Evolutionary conservation across 208 protist genomes (phyloP).

Genomic region (Giardia muris): DNA sequence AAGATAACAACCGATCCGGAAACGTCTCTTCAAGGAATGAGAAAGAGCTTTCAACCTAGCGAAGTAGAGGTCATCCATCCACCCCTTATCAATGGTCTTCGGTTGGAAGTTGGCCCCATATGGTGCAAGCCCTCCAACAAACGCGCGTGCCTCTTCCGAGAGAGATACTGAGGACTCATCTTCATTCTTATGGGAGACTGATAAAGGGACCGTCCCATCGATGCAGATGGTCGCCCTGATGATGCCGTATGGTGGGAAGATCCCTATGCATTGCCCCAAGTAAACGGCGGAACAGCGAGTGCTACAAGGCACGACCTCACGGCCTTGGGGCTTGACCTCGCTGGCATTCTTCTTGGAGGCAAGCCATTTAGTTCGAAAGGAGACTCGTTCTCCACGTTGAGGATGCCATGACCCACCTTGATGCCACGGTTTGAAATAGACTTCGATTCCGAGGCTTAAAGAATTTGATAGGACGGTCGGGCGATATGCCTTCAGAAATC

Average conservation of each 20-base stretch:
- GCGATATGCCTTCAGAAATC: not conserved
- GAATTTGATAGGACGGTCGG: not conserved
- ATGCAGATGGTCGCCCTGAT: not conserved
- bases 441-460: not conserved
- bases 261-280: not conserved
- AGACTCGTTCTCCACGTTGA: not conserved
- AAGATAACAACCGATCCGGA: not conserved
- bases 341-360: not conserved
- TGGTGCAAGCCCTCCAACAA: not conserved
- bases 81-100: not conserved
- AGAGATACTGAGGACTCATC: not conserved
- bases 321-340: not conserved
- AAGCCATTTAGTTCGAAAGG: not conserved
- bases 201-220: no score
- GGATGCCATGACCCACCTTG: not conserved
- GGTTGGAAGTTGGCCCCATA: not conserved
- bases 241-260: not conserved
- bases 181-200: not conserved
- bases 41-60: not conserved
- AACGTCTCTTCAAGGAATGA: not conserved
- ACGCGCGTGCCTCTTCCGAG: not conserved
- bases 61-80: not conserved
- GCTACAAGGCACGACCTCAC: not conserved
- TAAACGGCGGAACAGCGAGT: not conserved
- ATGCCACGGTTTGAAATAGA: not conserved